Conservation (phyloP, 805 yeast genomes). For the Candida ulmi region DNA sequence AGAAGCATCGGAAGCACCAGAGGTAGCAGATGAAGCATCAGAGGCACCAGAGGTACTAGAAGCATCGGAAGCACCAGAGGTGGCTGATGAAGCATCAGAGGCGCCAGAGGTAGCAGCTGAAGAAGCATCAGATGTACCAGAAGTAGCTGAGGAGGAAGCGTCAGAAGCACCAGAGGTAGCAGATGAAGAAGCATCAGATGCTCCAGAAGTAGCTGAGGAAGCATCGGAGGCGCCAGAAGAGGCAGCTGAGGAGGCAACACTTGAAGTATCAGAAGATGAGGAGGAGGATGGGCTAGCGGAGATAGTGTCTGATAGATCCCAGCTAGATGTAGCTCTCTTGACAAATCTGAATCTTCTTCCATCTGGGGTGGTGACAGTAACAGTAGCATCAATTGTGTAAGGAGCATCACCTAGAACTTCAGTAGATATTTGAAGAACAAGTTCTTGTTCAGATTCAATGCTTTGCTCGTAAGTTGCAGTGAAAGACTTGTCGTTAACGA, state of each 20-base stretch:
- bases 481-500: too few relatives aligned
- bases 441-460: too few relatives aligned
- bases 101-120: not conserved
- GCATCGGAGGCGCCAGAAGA: not conserved
- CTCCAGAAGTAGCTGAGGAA: not conserved
- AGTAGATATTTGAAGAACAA: not conserved
- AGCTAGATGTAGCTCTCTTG: slow-evolving; percentile 4
- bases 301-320: not conserved
- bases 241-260: not conserved
- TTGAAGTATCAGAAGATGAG: not conserved
- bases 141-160: not conserved
- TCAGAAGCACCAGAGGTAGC: too few relatives aligned
- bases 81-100: not conserved
- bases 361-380: slow-evolving; percentile 1
- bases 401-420: slow-evolving; percentile 2
- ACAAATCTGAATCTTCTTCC: slow-evolving; percentile 2
- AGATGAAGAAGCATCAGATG: not conserved
- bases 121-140: not conserved
- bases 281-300: not conserved
- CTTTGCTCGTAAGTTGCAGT: too few relatives aligned
- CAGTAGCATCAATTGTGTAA: slow-evolving; percentile 2
- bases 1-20: too few relatives aligned
- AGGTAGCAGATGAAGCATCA: too few relatives aligned
- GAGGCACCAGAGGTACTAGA: too few relatives aligned
- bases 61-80: not conserved